Conservation (phyloP, 1,139 yeast genomes). For the Yamadazyma dendronema region DNA sequence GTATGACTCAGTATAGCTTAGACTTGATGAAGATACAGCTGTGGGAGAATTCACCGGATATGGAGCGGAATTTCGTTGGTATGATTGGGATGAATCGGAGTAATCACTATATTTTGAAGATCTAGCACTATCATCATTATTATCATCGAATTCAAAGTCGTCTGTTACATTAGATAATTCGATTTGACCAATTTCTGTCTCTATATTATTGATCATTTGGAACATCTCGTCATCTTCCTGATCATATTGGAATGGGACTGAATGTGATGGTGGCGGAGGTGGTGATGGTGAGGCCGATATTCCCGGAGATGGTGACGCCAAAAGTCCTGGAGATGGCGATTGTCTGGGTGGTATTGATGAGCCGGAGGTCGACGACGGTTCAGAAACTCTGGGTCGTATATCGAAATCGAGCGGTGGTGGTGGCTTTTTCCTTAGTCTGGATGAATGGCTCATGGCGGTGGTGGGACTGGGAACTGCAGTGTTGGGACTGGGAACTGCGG, state of each 20-base stretch:
- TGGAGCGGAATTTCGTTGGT: constrained; percentile 11
- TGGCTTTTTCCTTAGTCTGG: constrained; percentile 3
- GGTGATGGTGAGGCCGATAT: constrained; percentile 1
- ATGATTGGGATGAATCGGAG: constrained; percentile 12
- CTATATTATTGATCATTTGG: not conserved
- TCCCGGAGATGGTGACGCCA: not conserved
- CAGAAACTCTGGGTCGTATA: constrained; percentile 1
- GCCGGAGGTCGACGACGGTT: not conserved
- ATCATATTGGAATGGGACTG: not conserved
- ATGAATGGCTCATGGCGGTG: constrained; percentile 1
- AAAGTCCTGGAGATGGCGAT: not conserved
- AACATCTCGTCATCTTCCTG: not conserved
- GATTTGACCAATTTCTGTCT: not conserved
- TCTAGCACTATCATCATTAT: not conserved
- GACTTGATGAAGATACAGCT: constrained; percentile 15
- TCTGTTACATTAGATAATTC: not conserved
- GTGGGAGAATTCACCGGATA: constrained; percentile 21
- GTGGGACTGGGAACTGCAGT: not conserved
- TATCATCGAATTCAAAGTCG: not conserved
- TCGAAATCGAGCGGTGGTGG: constrained; percentile 6
- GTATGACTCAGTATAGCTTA: constrained; percentile 5
- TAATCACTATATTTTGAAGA: constrained; percentile 9
- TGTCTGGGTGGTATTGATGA: not conserved
- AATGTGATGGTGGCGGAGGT: constrained; percentile 1
- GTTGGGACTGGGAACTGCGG: not conserved